These are phyloP conservation scores for Cokeromyces recurvatus DNA, from an alignment of 371 early-diverging fungal species.

Conservation along the genomic window DNA sequence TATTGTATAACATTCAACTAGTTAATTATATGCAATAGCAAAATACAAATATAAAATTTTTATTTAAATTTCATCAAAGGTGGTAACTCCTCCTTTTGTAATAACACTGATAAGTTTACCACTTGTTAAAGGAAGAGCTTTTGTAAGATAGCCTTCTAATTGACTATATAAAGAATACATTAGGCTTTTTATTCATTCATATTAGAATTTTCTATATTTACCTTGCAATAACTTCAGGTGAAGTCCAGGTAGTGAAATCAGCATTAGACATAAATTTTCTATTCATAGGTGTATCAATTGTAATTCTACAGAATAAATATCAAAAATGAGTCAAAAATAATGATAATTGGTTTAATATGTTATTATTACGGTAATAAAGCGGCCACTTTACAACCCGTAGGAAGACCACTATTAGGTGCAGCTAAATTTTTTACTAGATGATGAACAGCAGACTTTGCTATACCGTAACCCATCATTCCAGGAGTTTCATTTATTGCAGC, in stretches of 20 bases:
- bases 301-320: slow-evolving; percentile 57
- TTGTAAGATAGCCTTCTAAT: slow-evolving; percentile 49
- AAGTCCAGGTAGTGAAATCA: slow-evolving; percentile 87
- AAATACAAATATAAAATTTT: no score
- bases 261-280: slow-evolving; percentile 85
- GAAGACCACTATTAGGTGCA: slow-evolving; percentile 72
- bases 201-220: slow-evolving; percentile 38
- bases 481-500: slow-evolving; percentile 79
- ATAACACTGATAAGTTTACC: slow-evolving; percentile 54
- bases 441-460: slow-evolving; percentile 93
- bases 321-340: no score
- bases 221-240: slow-evolving; percentile 71
- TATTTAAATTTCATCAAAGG: slow-evolving; percentile 40
- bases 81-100: slow-evolving; percentile 49
- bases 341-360: background rate
- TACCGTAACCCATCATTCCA: slow-evolving; percentile 91
- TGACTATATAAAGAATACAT: no score
- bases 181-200: no score
- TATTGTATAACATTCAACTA: no score
- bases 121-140: slow-evolving; percentile 33
- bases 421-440: slow-evolving; percentile 83
- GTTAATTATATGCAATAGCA: no score
- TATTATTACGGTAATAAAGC: slow-evolving; percentile 77
- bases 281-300: slow-evolving; percentile 93
- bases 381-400: slow-evolving; percentile 61